Conservation (phyloP, 2,329 filamentous ascomycete genomes). For the Spiromastix sp. region DNA sequence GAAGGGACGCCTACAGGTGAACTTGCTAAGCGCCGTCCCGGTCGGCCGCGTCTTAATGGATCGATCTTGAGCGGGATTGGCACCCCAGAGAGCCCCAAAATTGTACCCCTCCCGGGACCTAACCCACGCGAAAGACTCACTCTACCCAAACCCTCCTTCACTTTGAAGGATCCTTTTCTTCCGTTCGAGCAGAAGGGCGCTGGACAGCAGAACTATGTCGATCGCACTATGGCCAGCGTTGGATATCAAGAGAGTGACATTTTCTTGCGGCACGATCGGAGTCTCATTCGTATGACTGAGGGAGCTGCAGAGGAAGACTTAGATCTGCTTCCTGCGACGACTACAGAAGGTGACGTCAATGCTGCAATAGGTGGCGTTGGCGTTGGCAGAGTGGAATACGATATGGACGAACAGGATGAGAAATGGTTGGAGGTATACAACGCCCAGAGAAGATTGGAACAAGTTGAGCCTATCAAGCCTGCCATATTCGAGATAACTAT, state of each 20-base stretch:
- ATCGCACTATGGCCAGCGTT: conserved; percentile 90
- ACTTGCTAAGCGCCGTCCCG: conserved; percentile 49
- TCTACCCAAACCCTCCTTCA: conserved; percentile 39
- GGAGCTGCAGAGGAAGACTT: conserved; percentile 54
- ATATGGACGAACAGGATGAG: conserved; percentile 99
- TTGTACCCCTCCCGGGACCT: conserved; percentile 38
- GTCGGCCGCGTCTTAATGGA: conserved; percentile 52
- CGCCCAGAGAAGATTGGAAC: conserved; percentile 58
- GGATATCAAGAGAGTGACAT: conserved; percentile 93
- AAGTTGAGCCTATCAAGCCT: conserved; percentile 74
- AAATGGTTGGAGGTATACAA: conserved; percentile 90
- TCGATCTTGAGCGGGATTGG: conserved; percentile 51
- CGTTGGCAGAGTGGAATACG: conserved; percentile 86
- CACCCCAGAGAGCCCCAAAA: conserved; percentile 46
- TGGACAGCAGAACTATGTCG: conserved; percentile 82
- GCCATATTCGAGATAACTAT: conserved; percentile 96
- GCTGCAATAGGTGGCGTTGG: conserved; percentile 38
- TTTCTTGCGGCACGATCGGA: conserved; percentile 66
- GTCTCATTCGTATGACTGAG: conserved; percentile 54
- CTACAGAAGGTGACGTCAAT: conserved; percentile 50
- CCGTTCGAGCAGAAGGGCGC: conserved; percentile 67
- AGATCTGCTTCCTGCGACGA: conserved; percentile 43
- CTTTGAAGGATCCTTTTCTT: conserved; percentile 36
- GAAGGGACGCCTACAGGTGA: conserved; percentile 19
- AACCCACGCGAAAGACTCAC: conserved; percentile 40